Evolutionary conservation across 1,284 basidiomycete species (phyloP), one percentile per base, ranked within the genome.

Genomic region (Puccinia novopanici): DNA sequence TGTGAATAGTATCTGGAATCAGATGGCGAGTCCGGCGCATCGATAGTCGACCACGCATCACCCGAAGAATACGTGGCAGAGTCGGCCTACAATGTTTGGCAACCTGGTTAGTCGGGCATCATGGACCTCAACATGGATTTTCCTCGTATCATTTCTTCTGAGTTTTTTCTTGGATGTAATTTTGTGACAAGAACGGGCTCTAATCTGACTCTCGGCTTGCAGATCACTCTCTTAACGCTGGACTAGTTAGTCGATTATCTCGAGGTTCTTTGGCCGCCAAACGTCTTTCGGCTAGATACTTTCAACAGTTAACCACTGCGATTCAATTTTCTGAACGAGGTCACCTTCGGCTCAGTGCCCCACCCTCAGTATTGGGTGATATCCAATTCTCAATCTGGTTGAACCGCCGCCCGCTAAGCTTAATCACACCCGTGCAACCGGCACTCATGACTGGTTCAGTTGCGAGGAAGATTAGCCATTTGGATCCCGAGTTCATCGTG

Each of bases 331-430:
- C 50, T 40, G 30, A 55, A 12, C 12, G 17, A 55, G n/a, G 24
- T 2, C 19, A 59, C 34, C 13, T 34, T 1, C 13, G 30, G 22
- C 30, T 42, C 52, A 59, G 15, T 17, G 45, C 59, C 40, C 54
- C 72, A 10, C 54, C 3, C 27, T 59, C 72, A 27, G 54, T 73
- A 50, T 52, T 34, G 15, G 37, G 37, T 40, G 72, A 74, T 59
- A 74, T 74, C 13, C 72, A 74, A 57, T 74, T 74, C 55, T 74
- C 72, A 6, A 74, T 74, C 24, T 74, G 72, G 72, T 42, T 54
- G 8, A 74, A 74, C 50, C 72, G 72, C 0, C 52, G 54, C 6
- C 72, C 72, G 4, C 52, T 57, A 8, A 74, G 42, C 27, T 22
- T 74, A 22, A 45, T 74, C 55, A 45, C 52, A 5, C 55, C 54